phyloP scores from a whole-genome alignment of 2,329 filamentous ascomycete genomes.

The Penicillium sp. region DNA sequence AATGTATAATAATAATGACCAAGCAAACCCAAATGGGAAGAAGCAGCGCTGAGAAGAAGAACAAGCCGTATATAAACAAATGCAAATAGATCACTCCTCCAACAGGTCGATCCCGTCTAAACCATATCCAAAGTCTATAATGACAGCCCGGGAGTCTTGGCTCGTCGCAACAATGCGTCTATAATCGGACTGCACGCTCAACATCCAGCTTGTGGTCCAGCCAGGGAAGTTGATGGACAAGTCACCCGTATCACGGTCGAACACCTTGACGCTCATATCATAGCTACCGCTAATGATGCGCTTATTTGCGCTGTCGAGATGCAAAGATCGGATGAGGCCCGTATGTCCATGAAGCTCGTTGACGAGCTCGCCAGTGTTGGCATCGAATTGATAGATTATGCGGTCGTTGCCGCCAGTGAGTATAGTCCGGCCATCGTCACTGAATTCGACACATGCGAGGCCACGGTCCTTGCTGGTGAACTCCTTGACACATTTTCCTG shows the following conservation, averaged over 20 bases:
- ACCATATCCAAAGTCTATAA: slow-evolving; percentile 82
- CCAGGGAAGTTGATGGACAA: slow-evolving; percentile 82
- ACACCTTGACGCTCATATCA: slow-evolving; percentile 93
- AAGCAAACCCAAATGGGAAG: background rate
- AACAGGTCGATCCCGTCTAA: slow-evolving; percentile 55
- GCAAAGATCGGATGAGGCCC: slow-evolving; percentile 81
- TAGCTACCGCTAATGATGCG: slow-evolving; percentile 90
- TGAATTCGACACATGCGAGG: slow-evolving; percentile 93
- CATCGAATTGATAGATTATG: slow-evolving; percentile 93
- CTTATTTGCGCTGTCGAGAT: slow-evolving; percentile 82
- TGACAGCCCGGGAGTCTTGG: slow-evolving; percentile 86
- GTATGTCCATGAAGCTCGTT: slow-evolving; percentile 79
- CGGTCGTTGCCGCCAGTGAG: slow-evolving; percentile 94
- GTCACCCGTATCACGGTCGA: slow-evolving; percentile 76
- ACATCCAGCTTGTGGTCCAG: slow-evolving; percentile 95
- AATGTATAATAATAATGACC: background rate
- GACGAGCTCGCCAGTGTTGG: slow-evolving; percentile 80
- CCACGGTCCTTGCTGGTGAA: slow-evolving; percentile 89
- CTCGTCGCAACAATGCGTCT: slow-evolving; percentile 90
- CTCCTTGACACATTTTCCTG: slow-evolving; percentile 83
- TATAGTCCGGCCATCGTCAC: slow-evolving; percentile 88
- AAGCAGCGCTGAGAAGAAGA: slow-evolving; percentile 17
- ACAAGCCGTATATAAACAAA: slow-evolving; percentile 10
- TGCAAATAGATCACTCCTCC: slow-evolving; percentile 34
- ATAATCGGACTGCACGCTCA: slow-evolving; percentile 95